Evolutionary conservation across 441 rosid species (phyloP).

Genomic region (Gossypium davidsonii): DNA sequence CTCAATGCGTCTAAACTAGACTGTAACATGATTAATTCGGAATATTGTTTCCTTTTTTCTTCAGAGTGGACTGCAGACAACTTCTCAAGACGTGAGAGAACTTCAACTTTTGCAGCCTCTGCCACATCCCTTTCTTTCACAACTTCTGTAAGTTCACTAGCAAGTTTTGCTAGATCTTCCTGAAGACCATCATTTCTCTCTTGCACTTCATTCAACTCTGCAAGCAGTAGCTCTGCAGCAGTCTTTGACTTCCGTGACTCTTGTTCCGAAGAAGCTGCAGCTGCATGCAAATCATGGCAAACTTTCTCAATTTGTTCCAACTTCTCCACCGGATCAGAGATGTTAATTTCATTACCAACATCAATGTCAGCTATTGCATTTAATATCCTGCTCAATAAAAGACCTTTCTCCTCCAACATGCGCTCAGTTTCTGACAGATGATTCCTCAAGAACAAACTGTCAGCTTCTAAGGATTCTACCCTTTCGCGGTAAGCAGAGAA

Average conservation of each 20-base stretch:
- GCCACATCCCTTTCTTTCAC: constrained; percentile 51
- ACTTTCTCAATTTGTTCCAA: constrained; percentile 48
- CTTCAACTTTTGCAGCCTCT: constrained; percentile 68
- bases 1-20: constrained; percentile 45
- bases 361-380: constrained; percentile 50
- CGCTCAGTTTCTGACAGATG: constrained; percentile 58
- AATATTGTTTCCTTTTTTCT: constrained; percentile 48
- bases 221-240: constrained; percentile 90
- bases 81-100: constrained; percentile 49
- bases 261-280: constrained; percentile 58
- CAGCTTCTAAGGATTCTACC: constrained; percentile 61
- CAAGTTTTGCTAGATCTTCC: constrained; percentile 64
- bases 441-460: constrained; percentile 52
- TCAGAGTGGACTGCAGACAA: constrained; percentile 38
- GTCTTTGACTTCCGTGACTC: constrained; percentile 77
- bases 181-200: constrained; percentile 92
- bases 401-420: constrained; percentile 59
- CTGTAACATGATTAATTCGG: constrained; percentile 43
- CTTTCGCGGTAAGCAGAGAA: constrained; percentile 49
- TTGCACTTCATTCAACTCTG: constrained; percentile 96
- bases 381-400: constrained; percentile 39
- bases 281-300: constrained; percentile 53
- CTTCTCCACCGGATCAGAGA: constrained; percentile 58
- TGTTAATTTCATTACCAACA: constrained; percentile 50
- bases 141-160: constrained; percentile 47